phyloP scores from a whole-genome alignment of 805 yeast genomes.

The Metschnikowia koreensis region DNA sequence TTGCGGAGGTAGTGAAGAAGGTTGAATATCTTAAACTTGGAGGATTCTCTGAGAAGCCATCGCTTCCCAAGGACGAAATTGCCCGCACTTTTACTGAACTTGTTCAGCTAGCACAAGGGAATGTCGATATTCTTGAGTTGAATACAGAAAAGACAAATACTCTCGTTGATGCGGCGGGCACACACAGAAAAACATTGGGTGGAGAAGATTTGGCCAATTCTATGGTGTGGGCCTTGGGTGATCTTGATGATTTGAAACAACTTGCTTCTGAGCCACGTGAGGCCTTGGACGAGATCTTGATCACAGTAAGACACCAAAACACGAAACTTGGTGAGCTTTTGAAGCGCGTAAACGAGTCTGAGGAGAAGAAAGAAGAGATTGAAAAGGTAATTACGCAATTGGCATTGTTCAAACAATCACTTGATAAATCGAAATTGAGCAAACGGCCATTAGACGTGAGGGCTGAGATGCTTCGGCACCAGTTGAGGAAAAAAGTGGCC shows the following conservation, averaged over 20 bases:
- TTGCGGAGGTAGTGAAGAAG: slow-evolving; percentile 4
- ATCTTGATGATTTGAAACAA: slow-evolving; percentile 12
- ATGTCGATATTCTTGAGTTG: slow-evolving; percentile 21
- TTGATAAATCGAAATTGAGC: slow-evolving; percentile 13
- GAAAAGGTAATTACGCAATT: slow-evolving; percentile 30
- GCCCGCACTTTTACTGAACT: slow-evolving; percentile 22
- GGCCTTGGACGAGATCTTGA: slow-evolving; percentile 1
- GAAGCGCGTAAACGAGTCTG: slow-evolving; percentile 16
- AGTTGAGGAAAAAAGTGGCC: slow-evolving; percentile 27
- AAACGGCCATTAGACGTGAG: slow-evolving; percentile 32
- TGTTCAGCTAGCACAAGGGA: slow-evolving; percentile 25
- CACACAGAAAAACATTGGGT: background rate
- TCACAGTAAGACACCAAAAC: slow-evolving; percentile 1
- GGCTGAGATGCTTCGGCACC: slow-evolving; percentile 24
- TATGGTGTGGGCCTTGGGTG: slow-evolving; percentile 19
- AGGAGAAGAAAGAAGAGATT: slow-evolving; percentile 19
- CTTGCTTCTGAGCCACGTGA: background rate
- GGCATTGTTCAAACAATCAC: slow-evolving; percentile 16
- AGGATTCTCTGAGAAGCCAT: slow-evolving; percentile 16
- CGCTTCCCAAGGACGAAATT: slow-evolving; percentile 9
- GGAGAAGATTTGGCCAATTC: slow-evolving; percentile 13
- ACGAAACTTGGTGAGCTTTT: slow-evolving; percentile 10
- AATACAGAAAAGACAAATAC: slow-evolving; percentile 19
- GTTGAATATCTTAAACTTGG: slow-evolving; percentile 14
- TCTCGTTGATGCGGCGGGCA: slow-evolving; percentile 15